Evolutionary conservation across 345 rosid species (phyloP).

Genomic region (Citropsis articulata): DNA sequence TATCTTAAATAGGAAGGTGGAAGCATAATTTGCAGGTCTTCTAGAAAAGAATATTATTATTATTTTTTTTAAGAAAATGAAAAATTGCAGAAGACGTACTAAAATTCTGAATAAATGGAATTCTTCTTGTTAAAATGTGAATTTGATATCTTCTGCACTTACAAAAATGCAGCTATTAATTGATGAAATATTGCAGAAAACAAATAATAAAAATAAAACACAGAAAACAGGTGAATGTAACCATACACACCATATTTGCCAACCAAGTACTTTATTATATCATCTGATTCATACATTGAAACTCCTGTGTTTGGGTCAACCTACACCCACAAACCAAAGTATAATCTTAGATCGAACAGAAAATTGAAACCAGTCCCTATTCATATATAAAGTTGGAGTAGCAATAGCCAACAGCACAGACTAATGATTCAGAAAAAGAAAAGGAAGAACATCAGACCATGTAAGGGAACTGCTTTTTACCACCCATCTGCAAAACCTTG

Average conservation of each 20-base stretch:
- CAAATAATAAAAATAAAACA: neutral
- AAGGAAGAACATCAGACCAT: constrained; percentile 61
- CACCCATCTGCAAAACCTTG: constrained; percentile 76
- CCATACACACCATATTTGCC: constrained; percentile 67
- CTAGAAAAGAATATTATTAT: neutral
- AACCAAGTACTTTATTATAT: constrained; percentile 75
- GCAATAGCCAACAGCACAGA: neutral
- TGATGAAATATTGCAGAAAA: neutral
- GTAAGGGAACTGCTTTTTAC: constrained; percentile 89
- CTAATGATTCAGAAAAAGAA: neutral
- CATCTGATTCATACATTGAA: constrained; percentile 93
- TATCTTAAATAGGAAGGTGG: neutral
- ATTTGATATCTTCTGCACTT: neutral
- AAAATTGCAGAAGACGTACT: neutral
- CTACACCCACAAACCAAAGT: constrained; percentile 36
- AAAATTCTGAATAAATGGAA: neutral
- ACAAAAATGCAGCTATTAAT: neutral
- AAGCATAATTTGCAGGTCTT: neutral
- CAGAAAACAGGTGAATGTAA: constrained; percentile 2
- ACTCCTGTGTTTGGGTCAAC: constrained; percentile 93
- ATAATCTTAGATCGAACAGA: constrained; percentile 5
- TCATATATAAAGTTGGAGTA: neutral
- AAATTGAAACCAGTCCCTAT: constrained; percentile 3
- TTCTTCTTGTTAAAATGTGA: neutral
- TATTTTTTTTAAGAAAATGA: neutral